Evolutionary conservation across 192 early-diverging fungal species (phyloP), one percentile per base, ranked within the genome.

Genomic region (Diversispora eburnea): DNA sequence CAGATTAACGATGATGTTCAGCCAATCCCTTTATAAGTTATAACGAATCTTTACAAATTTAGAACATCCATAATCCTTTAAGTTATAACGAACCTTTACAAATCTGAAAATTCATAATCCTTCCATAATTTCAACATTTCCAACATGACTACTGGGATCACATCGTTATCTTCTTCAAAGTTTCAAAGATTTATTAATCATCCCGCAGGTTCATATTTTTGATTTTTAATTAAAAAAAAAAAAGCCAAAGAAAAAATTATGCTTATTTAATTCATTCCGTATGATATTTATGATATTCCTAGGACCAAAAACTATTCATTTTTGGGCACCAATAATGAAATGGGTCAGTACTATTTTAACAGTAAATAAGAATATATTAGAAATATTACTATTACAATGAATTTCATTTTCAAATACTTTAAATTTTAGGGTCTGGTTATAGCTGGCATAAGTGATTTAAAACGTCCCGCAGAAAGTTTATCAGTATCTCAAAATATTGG

Each of bases 231-330:
- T n/a, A n/a, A n/a, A 65, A 22, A 42, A 5, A 42, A 56, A 65
- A 5, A 45, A 8, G 9, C 57, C 4, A 19, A 22, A 45, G 57
- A 46, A 45, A 9, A 20, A 5, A 45, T 13, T 59, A 3, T 25
- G 10, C 63, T n/a, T 15, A 39, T 52, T 47, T 55, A 5, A 56
- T 19, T 13, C 61, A 46, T 42, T 2, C 22, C 51, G 33, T 46
- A 39, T 64, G 39, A 64, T 63, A 3, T 9, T 65, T 25, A 39
- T 64, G 39, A 64, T 63, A 3, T 9, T 65, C n/a, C 17, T 77
- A 91, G 95, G 95, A 67, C 97, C 97, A 74, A 97, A 97, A 84
- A 99, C 97, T 58, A 90, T 99, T 76, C 93, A 95, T 81, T 99
- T 99, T 79, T 99, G 97, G 97, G 97, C 95, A 0, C 97, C 97